Evolutionary conservation across 2,329 filamentous ascomycete genomes (phyloP).

Genomic region (Xylariaceae sp.): DNA sequence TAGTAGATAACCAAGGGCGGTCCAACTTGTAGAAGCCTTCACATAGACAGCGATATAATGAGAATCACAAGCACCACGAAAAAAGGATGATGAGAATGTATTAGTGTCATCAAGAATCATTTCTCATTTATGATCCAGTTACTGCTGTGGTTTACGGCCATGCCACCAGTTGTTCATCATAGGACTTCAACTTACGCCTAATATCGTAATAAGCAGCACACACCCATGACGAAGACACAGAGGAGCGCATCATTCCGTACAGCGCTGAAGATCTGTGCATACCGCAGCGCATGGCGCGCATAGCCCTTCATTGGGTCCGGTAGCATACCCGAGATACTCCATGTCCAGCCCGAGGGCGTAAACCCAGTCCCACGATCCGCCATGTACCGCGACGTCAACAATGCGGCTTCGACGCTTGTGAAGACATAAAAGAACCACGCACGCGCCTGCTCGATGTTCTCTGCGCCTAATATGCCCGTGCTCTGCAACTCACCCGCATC

Average conservation of each 20-base stretch:
- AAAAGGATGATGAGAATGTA: neutral
- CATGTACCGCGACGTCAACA: constrained; percentile 75
- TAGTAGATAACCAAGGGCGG: no score
- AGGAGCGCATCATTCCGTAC: constrained; percentile 76
- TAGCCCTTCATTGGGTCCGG: constrained; percentile 69
- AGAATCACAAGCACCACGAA: no score
- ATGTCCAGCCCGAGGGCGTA: constrained; percentile 66
- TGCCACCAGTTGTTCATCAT: no score
- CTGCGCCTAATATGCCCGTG: constrained; percentile 35
- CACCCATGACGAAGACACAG: constrained; percentile 76
- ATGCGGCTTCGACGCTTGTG: constrained; percentile 74
- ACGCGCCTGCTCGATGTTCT: constrained; percentile 44
- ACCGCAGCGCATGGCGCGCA: constrained; percentile 65
- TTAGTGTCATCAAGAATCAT: neutral
- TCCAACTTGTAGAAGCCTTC: no score
- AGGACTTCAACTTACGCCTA: constrained; percentile 9
- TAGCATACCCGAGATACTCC: constrained; percentile 67
- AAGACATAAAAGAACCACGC: constrained; percentile 79
- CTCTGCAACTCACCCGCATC: constrained; percentile 49
- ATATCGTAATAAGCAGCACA: constrained; percentile 53
- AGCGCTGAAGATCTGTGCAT: constrained; percentile 73
- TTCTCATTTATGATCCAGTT: neutral
- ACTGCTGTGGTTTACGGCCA: neutral
- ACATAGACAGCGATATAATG: no score
- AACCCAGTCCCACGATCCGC: constrained; percentile 59